Evolutionary conservation across 208 protist species (phyloP).

Genomic region (Blastocrithidia nonstop): DNA sequence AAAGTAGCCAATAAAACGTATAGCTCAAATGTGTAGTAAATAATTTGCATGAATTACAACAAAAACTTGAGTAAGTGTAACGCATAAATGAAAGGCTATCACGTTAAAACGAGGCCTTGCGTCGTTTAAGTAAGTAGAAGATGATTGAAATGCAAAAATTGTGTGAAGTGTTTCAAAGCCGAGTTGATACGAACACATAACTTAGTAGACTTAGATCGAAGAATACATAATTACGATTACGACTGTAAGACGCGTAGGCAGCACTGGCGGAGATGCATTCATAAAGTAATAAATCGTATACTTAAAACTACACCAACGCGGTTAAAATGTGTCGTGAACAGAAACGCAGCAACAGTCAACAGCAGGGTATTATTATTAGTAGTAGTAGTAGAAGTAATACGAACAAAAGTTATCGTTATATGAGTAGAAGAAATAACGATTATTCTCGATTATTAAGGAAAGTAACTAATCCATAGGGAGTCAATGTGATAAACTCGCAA

Average conservation of each 20-base stretch:
- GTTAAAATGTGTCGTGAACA: conserved; percentile 1
- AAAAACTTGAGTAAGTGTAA: not conserved
- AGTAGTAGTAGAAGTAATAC: conserved; percentile 9
- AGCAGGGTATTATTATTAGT: conserved; percentile 4
- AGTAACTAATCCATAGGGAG: too few relatives aligned
- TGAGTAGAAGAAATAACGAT: too few relatives aligned
- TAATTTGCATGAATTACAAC: conserved; percentile 8
- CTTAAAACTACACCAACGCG: not conserved
- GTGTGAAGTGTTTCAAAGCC: conserved; percentile 51
- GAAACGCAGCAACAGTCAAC: conserved; percentile 6
- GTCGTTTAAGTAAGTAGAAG: conserved; percentile 51
- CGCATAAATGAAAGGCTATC: conserved; percentile 39
- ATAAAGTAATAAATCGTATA: conserved; percentile 10
- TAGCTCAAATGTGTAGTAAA: not conserved
- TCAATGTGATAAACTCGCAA: too few relatives aligned
- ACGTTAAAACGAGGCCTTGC: conserved; percentile 42
- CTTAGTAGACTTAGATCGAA: conserved; percentile 27
- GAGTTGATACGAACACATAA: conserved; percentile 20
- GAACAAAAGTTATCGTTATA: conserved; percentile 3
- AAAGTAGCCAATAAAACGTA: not conserved
- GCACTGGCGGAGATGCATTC: conserved; percentile 12
- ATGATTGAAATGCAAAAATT: conserved; percentile 76
- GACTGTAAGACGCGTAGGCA: conserved; percentile 23
- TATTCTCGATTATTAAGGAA: too few relatives aligned
- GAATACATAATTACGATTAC: conserved; percentile 21